Evolutionary conservation across 257 asterid species (phyloP).

Genomic region (Solanum pinnatisectum): DNA sequence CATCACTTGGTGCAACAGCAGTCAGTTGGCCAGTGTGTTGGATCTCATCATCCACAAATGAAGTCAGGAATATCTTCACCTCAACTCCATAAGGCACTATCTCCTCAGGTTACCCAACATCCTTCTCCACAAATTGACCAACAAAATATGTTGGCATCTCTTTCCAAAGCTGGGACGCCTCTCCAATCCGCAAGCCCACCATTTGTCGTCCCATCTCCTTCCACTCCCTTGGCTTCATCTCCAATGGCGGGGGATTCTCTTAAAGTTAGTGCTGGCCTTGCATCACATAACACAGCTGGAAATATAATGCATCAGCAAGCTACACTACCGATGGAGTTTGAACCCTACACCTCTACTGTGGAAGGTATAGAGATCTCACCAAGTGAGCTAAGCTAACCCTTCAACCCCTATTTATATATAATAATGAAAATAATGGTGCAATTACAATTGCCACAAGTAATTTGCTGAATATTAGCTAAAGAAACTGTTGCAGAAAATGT

Average conservation of each 20-base stretch:
- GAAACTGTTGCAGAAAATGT: background rate
- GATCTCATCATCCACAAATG: slow-evolving; percentile 55
- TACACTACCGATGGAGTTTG: background rate
- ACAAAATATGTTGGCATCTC: slow-evolving; percentile 47
- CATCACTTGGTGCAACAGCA: slow-evolving; percentile 13
- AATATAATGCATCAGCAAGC: slow-evolving; percentile 39
- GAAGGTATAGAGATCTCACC: background rate
- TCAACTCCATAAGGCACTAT: slow-evolving; percentile 56
- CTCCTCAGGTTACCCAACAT: slow-evolving; percentile 69
- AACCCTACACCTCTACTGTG: background rate
- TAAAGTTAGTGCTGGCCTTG: slow-evolving; percentile 49
- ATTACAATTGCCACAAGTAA: background rate
- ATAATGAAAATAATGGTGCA: background rate
- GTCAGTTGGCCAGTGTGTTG: slow-evolving; percentile 50
- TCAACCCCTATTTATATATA: background rate
- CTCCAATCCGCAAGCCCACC: slow-evolving; percentile 75
- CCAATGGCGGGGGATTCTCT: slow-evolving; percentile 84
- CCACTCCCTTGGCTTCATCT: slow-evolving; percentile 82
- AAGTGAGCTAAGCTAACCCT: background rate
- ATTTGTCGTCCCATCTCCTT: slow-evolving; percentile 68
- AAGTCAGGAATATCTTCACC: slow-evolving; percentile 69
- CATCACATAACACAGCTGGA: slow-evolving; percentile 56
- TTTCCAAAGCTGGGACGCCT: slow-evolving; percentile 66
- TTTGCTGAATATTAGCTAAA: background rate
- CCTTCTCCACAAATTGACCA: slow-evolving; percentile 77